These are phyloP conservation scores for Aspergillus jensenii DNA, from an alignment of 2,329 filamentous ascomycete genomes.

Conservation along the genomic window DNA sequence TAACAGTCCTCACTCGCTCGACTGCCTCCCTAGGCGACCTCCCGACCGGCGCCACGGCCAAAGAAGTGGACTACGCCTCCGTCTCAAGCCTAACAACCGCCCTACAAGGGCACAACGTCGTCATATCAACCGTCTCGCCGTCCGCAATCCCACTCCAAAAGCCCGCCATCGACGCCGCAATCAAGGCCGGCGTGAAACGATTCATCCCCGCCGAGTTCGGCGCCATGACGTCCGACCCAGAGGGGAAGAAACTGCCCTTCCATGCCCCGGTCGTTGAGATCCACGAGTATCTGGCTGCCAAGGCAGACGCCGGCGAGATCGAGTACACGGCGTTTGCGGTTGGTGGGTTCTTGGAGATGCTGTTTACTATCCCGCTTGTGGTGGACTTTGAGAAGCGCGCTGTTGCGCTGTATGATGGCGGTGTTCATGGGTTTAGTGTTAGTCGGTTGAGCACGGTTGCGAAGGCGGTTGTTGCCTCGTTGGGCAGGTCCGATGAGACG, in stretches of 20 bases:
- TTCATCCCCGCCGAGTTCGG: conserved; percentile 10
- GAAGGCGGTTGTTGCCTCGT: not conserved
- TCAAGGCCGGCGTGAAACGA: not conserved
- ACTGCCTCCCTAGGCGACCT: not conserved
- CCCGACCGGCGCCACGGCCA: not conserved
- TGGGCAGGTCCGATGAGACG: not conserved
- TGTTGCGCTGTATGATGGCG: not conserved
- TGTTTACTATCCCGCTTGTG: not conserved
- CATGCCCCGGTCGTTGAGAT: not conserved
- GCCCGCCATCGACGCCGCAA: not conserved
- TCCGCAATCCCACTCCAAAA: not conserved
- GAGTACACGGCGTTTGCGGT: conserved; percentile 4
- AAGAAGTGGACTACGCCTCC: conserved; percentile 5
- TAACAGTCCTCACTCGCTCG: conserved; percentile 2
- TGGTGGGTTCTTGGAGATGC: not conserved
- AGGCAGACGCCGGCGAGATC: not conserved
- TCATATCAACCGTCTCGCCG: not conserved
- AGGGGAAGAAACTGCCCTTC: not conserved
- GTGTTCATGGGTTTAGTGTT: not conserved
- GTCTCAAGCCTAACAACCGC: not conserved
- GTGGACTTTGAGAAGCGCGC: not conserved
- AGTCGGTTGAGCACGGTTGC: not conserved
- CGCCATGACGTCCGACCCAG: not conserved
- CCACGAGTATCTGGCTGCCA: not conserved
- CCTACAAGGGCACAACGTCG: not conserved